Base-by-base conservation (phyloP, 1,284 basidiomycete genomes). In the Agroathelia rolfsii region DNA sequence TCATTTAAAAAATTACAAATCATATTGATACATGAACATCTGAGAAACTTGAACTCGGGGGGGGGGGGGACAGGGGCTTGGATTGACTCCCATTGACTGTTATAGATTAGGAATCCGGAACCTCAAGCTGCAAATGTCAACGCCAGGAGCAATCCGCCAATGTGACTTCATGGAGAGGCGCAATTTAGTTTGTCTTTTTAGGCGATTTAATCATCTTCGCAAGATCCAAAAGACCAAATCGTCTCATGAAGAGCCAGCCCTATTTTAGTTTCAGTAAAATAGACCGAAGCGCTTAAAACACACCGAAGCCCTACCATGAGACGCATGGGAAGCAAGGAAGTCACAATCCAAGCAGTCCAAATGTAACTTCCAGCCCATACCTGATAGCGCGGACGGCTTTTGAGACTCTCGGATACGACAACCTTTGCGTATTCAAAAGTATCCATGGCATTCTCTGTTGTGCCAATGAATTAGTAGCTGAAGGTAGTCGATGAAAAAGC, bases 381-480 rank as follows among this genome's bases (percentile, higher is more conserved):
- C 43, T 44, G 50, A 2, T 43, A 36, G 11, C 36, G 41, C 6
- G 48, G 46, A 6, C 30, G 30, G 6, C 23, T 22, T 16, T 42
- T 47, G 14, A 54, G 44, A 8, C 40, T 43, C 22, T 55, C 50
- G 9, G 39, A 32, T 12, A 53, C 53, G 11, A 57, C 46, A 5
- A 30, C 29, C 6, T 32, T 34, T 5, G 54, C 56, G 22, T 46
- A 49, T 12, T 30, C 38, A 12, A 40, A 43, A 0, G 46, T 39
- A 7, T 49, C 31, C 29, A 44, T 38, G 3, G 45, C 44, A 9
- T 37, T 42, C 9, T 33, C 50, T 50, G 28, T 7, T 5, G 18
- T 4, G n/a, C 14, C 16, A 23, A 13, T 16, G 15, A 22, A 14
- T 14, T 30, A 15, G 19, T 20, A 9, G 24, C 10, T 6, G n/a